A percentile compares a stretch with the other conserved stretches of the same genome.
These are phyloP conservation scores for Lentinula edodes DNA, from an alignment of 768 basidiomycete genomes.

Conservation along the genomic window DNA sequence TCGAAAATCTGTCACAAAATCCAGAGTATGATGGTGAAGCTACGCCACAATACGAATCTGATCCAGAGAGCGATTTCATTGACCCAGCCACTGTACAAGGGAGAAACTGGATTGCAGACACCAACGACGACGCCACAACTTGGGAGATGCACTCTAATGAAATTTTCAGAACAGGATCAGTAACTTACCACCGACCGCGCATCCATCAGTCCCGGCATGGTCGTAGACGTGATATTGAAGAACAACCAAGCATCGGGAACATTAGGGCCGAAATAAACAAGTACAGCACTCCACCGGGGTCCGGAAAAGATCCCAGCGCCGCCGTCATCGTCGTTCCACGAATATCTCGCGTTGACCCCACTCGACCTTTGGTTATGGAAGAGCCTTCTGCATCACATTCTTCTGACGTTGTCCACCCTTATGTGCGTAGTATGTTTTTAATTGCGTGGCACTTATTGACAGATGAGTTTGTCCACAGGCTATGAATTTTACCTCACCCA, in stretches of 20 bases:
- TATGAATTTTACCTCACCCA: conserved; percentile 33
- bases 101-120: background rate
- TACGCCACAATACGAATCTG: conserved; percentile 35
- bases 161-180: background rate
- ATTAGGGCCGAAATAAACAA: background rate
- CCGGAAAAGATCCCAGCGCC: background rate
- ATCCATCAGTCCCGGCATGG: background rate
- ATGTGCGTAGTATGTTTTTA: conserved; percentile 7
- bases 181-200: background rate
- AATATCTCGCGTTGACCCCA: background rate
- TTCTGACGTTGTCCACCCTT: conserved; percentile 8
- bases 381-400: background rate
- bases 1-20: background rate
- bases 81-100: background rate
- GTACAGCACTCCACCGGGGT: background rate
- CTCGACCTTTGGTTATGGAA: background rate
- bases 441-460: conserved; percentile 10
- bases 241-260: background rate
- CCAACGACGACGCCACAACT: background rate
- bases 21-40: conserved; percentile 22
- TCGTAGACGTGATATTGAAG: background rate
- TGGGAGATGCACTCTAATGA: conserved; percentile 3
- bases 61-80: conserved; percentile 21
- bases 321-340: background rate
- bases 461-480: conserved; percentile 15